These are phyloP conservation scores for Candida labiduridarum DNA, from an alignment of 1,139 yeast species.

Conservation along the genomic window DNA sequence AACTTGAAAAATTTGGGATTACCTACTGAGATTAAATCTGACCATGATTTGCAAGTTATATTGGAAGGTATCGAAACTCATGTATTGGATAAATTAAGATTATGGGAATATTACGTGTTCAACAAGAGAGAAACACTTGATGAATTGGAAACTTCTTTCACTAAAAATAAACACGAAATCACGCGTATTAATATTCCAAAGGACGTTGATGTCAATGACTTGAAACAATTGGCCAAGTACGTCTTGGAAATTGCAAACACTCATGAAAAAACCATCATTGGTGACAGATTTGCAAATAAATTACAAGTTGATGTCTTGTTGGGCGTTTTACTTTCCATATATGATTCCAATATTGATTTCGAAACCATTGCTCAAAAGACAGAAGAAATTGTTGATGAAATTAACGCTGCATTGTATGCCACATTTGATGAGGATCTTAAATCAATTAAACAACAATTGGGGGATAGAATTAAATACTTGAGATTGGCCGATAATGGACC, in stretches of 20 bases:
- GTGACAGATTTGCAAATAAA: slow-evolving; percentile 52
- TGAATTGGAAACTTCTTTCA: slow-evolving; percentile 42
- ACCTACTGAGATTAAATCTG: slow-evolving; percentile 54
- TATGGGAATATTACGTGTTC: slow-evolving; percentile 90
- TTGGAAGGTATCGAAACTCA: slow-evolving; percentile 68
- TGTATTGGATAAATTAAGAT: slow-evolving; percentile 64
- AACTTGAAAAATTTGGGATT: slow-evolving; percentile 56
- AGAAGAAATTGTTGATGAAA: slow-evolving; percentile 64
- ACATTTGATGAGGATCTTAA: slow-evolving; percentile 73
- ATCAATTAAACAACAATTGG: slow-evolving; percentile 66
- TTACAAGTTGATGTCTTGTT: slow-evolving; percentile 56
- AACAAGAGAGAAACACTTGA: slow-evolving; percentile 45
- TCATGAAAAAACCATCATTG: slow-evolving; percentile 23
- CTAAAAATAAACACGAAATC: slow-evolving; percentile 24
- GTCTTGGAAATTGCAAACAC: slow-evolving; percentile 45
- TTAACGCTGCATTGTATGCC: slow-evolving; percentile 73
- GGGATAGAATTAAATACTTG: slow-evolving; percentile 73
- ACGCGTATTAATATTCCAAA: slow-evolving; percentile 34
- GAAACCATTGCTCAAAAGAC: slow-evolving; percentile 46
- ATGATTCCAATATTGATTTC: slow-evolving; percentile 30
- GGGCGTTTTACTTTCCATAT: slow-evolving; percentile 37
- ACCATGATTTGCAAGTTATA: slow-evolving; percentile 57
- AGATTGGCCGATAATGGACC: slow-evolving; percentile 85
- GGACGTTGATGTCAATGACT: slow-evolving; percentile 31
- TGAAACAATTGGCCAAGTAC: slow-evolving; percentile 53